Evolutionary conservation across 352 stramenopile species (phyloP).

Genomic region (Phytophthora rubi): DNA sequence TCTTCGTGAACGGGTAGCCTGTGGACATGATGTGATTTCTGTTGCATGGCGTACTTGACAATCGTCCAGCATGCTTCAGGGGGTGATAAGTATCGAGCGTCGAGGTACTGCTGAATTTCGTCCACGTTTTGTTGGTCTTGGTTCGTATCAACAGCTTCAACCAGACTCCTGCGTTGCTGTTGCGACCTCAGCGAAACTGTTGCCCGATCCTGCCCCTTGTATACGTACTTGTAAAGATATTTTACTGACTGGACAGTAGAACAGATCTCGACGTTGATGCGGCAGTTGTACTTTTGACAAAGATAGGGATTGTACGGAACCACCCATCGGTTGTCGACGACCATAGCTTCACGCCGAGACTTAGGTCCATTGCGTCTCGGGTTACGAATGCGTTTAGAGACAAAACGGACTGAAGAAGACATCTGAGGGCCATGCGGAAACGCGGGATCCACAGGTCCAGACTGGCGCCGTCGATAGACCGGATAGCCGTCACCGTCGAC

Average conservation of each 20-base stretch:
- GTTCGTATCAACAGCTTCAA: not conserved
- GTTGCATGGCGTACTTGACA: constrained; percentile 10
- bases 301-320: constrained; percentile 71
- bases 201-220: constrained; percentile 51
- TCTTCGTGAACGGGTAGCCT: constrained; percentile 1
- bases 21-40: constrained; percentile 7
- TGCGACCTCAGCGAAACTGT: not conserved
- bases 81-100: constrained; percentile 8
- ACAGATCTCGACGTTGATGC: constrained; percentile 67
- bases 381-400: not conserved
- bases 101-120: constrained; percentile 2
- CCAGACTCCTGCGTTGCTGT: not conserved
- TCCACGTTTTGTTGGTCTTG: not conserved
- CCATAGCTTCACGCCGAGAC: not conserved
- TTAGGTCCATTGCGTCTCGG: not conserved
- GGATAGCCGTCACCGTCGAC: constrained; percentile 20
- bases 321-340: constrained; percentile 44
- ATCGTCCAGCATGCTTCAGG: constrained; percentile 14
- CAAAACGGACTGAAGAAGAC: not conserved
- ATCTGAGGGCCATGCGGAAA: not conserved
- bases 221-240: constrained; percentile 73
- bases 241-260: constrained; percentile 42
- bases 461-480: constrained; percentile 3
- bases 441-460: not conserved
- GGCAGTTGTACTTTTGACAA: constrained; percentile 52